Evolutionary conservation across 2,329 filamentous ascomycete genomes (phyloP).

Genomic region (Ceratocystis destructans): DNA sequence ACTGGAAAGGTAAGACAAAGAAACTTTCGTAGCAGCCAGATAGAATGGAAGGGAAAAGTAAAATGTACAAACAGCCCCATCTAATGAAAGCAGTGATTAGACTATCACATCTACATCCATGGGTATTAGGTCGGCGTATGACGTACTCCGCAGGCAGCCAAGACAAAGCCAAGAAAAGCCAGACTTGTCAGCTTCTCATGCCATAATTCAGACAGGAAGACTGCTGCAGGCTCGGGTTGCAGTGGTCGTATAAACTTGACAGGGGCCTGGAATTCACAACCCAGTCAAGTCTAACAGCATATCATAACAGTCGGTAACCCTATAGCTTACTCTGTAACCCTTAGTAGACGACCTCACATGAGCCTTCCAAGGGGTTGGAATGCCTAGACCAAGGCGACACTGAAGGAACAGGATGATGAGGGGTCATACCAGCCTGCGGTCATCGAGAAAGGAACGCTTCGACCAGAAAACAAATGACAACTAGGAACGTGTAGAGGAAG

Average conservation of each 20-base stretch:
- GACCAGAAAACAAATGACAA: background rate
- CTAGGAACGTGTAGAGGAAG: background rate
- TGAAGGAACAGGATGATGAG: background rate
- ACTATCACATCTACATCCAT: background rate
- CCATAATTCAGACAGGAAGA: too few species aligned
- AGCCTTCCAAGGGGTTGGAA: too few species aligned
- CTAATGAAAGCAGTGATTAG: background rate
- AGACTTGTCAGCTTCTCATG: background rate
- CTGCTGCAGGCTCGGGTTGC: background rate
- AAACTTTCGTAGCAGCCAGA: too few species aligned
- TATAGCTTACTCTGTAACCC: rapidly evolving
- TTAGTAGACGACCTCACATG: too few species aligned
- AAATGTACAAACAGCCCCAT: background rate
- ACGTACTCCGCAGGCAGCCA: slow-evolving; percentile 6
- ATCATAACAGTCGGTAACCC: background rate
- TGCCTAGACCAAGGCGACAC: too few species aligned
- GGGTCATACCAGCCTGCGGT: background rate
- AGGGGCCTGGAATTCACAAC: background rate
- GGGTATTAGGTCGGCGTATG: background rate
- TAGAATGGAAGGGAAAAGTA: too few species aligned
- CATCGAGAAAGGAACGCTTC: background rate
- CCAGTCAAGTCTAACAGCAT: too few species aligned
- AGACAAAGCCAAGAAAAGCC: background rate
- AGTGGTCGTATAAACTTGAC: background rate
- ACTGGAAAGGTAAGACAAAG: too few species aligned